These are phyloP conservation scores for Agrocybe pediades DNA, from an alignment of 768 basidiomycete genomes.

Conservation along the genomic window DNA sequence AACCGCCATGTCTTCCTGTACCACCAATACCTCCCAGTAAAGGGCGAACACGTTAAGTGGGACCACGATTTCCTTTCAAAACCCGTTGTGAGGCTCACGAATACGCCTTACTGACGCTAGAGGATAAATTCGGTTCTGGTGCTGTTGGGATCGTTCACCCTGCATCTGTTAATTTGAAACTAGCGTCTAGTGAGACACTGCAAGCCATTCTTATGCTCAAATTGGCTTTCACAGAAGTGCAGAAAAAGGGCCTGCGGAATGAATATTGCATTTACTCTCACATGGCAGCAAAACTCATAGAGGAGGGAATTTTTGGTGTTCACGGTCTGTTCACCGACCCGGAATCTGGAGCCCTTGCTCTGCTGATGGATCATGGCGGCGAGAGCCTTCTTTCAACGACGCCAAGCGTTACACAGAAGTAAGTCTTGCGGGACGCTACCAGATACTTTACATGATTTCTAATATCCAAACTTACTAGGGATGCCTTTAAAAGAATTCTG, in stretches of 20 bases:
- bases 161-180: constrained; percentile 2
- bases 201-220: constrained; percentile 7
- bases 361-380: constrained; percentile 15
- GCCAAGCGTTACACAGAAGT: not conserved
- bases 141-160: constrained; percentile 14
- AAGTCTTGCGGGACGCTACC: not conserved
- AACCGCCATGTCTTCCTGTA: not conserved
- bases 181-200: not conserved
- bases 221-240: constrained; percentile 7
- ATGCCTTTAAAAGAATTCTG: not conserved
- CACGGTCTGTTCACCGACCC: constrained; percentile 13
- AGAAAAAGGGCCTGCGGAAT: constrained; percentile 11
- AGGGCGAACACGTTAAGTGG: not conserved
- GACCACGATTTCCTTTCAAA: not conserved
- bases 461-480: not conserved
- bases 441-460: not conserved
- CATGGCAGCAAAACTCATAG: constrained; percentile 2
- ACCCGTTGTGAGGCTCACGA: not conserved
- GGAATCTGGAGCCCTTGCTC: constrained; percentile 6
- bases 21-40: not conserved
- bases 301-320: constrained; percentile 13
- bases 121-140: constrained; percentile 6
- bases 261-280: constrained; percentile 19
- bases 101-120: not conserved
- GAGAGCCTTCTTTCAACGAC: not conserved